Evolutionary conservation across 2,329 filamentous ascomycete species (phyloP).

Genomic region (Ceratocystis destructans): DNA sequence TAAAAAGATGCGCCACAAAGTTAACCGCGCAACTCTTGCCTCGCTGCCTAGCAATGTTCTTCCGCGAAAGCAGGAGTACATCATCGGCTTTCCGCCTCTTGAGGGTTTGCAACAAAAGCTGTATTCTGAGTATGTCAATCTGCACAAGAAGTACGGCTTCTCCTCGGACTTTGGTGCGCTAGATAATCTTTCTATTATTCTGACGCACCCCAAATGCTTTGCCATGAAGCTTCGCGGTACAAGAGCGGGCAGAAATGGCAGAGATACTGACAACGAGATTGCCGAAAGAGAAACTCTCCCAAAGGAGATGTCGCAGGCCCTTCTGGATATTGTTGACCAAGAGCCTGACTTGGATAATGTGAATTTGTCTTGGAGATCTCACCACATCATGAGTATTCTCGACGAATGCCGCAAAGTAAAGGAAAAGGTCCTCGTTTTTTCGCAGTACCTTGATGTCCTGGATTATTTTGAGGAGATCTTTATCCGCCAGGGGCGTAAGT

Average conservation of each 20-base stretch:
- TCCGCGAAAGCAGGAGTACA: constrained; percentile 66
- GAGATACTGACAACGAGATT: not conserved
- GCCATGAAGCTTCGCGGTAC: constrained; percentile 24
- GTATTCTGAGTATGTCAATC: constrained; percentile 40
- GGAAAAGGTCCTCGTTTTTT: constrained; percentile 74
- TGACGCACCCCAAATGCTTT: constrained; percentile 40
- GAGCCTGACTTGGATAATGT: constrained; percentile 15
- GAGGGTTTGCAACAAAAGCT: constrained; percentile 49
- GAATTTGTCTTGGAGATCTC: constrained; percentile 34
- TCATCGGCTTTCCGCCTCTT: constrained; percentile 54
- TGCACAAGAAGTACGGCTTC: not conserved
- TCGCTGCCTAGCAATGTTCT: constrained; percentile 49
- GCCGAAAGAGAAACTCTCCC: constrained; percentile 13
- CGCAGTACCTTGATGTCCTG: constrained; percentile 55
- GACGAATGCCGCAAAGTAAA: constrained; percentile 43
- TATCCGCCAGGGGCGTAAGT: constrained; percentile 33
- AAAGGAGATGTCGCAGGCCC: not conserved
- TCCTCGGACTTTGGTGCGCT: constrained; percentile 26
- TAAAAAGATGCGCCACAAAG: constrained; percentile 58
- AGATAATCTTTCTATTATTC: constrained; percentile 34
- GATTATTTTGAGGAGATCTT: constrained; percentile 53
- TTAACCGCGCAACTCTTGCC: constrained; percentile 58
- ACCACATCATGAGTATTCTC: constrained; percentile 43
- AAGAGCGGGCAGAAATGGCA: constrained; percentile 13
- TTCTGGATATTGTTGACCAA: constrained; percentile 11